Evolutionary conservation across 2,329 filamentous ascomycete genomes (phyloP), one percentile per base, ranked within the genome.

Genomic region (Stemphylium lycopersici): DNA sequence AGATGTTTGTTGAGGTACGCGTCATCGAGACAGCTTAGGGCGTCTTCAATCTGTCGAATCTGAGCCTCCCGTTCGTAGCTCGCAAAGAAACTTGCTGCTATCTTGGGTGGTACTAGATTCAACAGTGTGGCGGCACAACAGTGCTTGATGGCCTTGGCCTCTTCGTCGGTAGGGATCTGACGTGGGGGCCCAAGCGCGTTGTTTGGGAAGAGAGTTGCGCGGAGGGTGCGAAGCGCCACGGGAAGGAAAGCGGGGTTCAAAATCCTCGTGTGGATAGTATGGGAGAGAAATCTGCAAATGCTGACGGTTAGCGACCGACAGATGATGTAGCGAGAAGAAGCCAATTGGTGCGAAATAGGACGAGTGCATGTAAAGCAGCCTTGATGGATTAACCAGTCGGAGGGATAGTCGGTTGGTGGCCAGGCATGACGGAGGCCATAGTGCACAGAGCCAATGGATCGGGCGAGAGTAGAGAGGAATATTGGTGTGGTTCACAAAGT

Each of bases 1-100:
- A 98, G 79, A 77, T 97, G 92, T 78, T 93, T 96, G 77, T 99
- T 99, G 77, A 92, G 89, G 77, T 96, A 96, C 46, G 84, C 81
- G 75, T 97, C 92, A 13, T 84, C 85, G 62, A 96, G 88, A 33
- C 93, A 80, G 65, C 89, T 86, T 41, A 98, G 80, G 40, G 92
- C 79, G 20, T 79, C 78, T 48, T 79, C 79, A 22, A 84, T 77
- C 57, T 82, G 78, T 68, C 87, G 85, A 59, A 91, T 82, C 63
- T 88, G 83, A 56, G 78, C 75, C 39, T 86, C 75, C 82, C 78
- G 47, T 34, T 52, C 57, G 22, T 58, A 45, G 46, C 48, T 72
- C 32, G 68, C 68, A 45, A 76, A 72, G 44, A 72, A 72, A 11
- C 58, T 48, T 10, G 58, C 56, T 45, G 72, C 68, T 39, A 84